Evolutionary conservation across 495 filamentous ascomycete genomes (phyloP).

Genomic region (Apiosordaria backusii): DNA sequence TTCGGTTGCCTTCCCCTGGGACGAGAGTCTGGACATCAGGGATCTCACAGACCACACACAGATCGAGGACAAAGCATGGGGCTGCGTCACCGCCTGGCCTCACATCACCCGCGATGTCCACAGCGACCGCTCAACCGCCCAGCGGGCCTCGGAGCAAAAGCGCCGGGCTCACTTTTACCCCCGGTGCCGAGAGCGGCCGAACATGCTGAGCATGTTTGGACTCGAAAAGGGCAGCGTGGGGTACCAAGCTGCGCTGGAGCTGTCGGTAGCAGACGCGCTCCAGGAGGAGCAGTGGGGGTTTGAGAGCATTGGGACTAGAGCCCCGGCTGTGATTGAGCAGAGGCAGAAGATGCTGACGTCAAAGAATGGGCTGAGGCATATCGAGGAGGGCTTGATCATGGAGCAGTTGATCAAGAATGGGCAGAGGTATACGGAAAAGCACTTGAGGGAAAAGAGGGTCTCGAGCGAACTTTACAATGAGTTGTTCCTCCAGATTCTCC

Average conservation of each 20-base stretch:
- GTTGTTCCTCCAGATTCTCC: slow-evolving; percentile 56
- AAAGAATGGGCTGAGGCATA: slow-evolving; percentile 48
- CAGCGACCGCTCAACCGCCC: slow-evolving; percentile 38
- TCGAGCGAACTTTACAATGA: slow-evolving; percentile 56
- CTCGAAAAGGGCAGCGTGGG: slow-evolving; percentile 71
- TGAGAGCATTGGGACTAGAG: slow-evolving; percentile 41
- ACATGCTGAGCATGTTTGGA: slow-evolving; percentile 72
- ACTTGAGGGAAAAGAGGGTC: slow-evolving; percentile 35
- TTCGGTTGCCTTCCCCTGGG: slow-evolving; percentile 66
- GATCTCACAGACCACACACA: slow-evolving; percentile 60
- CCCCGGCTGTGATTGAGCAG: slow-evolving; percentile 42
- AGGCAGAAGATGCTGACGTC: slow-evolving; percentile 48
- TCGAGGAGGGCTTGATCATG: slow-evolving; percentile 50
- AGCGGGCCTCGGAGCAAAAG: slow-evolving; percentile 35
- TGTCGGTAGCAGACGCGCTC: slow-evolving; percentile 60
- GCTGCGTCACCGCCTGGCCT: slow-evolving; percentile 48
- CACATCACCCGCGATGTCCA: slow-evolving; percentile 46
- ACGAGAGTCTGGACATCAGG: slow-evolving; percentile 58
- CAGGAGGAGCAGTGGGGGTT: slow-evolving; percentile 52
- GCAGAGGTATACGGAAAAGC: slow-evolving; percentile 41
- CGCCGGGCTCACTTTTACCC: slow-evolving; percentile 56
- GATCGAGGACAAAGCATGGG: slow-evolving; percentile 55
- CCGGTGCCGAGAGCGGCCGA: slow-evolving; percentile 59
- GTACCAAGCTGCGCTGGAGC: slow-evolving; percentile 69
- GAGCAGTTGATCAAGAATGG: slow-evolving; percentile 50